These are phyloP conservation scores for Lizonia empirigonia DNA, from an alignment of 2,329 filamentous ascomycete species.

Conservation along the genomic window DNA sequence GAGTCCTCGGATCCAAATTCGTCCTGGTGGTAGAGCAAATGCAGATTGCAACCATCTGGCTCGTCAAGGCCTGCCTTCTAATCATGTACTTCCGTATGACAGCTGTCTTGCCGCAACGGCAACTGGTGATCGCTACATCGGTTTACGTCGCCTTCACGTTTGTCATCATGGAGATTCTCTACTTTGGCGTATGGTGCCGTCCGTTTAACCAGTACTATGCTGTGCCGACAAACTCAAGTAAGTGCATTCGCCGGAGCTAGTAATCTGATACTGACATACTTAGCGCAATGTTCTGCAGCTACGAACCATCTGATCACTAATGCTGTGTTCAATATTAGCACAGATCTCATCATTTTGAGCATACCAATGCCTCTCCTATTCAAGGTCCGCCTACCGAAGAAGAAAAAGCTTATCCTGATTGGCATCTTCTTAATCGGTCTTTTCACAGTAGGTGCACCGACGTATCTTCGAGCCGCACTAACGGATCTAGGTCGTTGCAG, in stretches of 20 bases:
- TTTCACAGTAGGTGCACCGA: constrained; percentile 35
- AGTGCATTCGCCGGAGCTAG: not conserved
- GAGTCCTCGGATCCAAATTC: constrained; percentile 61
- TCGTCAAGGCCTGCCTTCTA: constrained; percentile 60
- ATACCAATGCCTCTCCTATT: constrained; percentile 56
- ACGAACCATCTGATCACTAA: constrained; percentile 50
- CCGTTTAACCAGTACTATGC: constrained; percentile 61
- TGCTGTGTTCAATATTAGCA: constrained; percentile 53
- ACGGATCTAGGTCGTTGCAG: constrained; percentile 55
- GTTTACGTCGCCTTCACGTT: constrained; percentile 55
- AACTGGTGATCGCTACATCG: constrained; percentile 51
- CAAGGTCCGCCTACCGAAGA: constrained; percentile 49
- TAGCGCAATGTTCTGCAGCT: constrained; percentile 52
- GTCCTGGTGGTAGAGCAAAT: constrained; percentile 61
- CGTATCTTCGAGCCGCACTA: not conserved
- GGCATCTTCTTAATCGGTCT: constrained; percentile 62
- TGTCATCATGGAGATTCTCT: constrained; percentile 54
- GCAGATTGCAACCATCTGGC: constrained; percentile 58
- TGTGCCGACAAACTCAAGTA: constrained; percentile 50
- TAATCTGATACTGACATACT: not conserved
- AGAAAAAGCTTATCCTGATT: constrained; percentile 60
- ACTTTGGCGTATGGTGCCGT: constrained; percentile 62
- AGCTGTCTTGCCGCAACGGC: constrained; percentile 40
- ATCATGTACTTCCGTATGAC: constrained; percentile 61
- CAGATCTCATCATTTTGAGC: constrained; percentile 53